Base-by-base conservation (phyloP, 257 asterid genomes). In the Penstemon barbatus region DNA sequence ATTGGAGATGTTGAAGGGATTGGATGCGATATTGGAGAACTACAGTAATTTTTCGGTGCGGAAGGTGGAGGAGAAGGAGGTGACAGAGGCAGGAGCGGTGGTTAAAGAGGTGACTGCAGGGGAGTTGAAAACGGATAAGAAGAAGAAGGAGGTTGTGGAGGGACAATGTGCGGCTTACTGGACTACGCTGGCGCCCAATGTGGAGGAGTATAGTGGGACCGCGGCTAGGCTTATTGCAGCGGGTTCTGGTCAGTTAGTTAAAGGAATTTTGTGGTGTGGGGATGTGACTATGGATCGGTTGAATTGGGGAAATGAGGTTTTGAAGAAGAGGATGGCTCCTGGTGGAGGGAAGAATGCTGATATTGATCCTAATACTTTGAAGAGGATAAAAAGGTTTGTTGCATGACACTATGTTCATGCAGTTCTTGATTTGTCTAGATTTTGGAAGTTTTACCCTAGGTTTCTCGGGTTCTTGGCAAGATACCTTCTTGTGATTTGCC, bases 191-290 rank as follows among this genome's bases (percentile, higher is more conserved):
- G 99, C 99, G 4, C 99, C 99, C 4, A 94, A 94, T 71, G 99
- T 94, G 69, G 99, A 94, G 79, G 99, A 94, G 55, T 94, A 94
- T 46, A 90, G 99, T 61, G 86, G 96, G 12, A 79, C 79, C 0
- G 97, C 97, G 0, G 96, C 97, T n/a, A 84, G 77, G 84, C 76
- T 94, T 75, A 85, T 94, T 19, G 99, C 99, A 0, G 50, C 83
- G 11, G 99, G 99, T 8, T 91, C 99, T 8, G 99, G 99, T 55
- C 89, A 83, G 78, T 85, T 94, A 68, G 85, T 93, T 8, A 87
- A 89, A 77, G 99, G 99, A 57, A 87, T 93, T 56, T 67, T 93
- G 68, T 93, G 99, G 99, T 88, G 99, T 68, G 97, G 99, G 55
- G 99, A 93, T 74, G 97, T 93, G 38, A 87, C 97, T 7, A 64